Evolutionary conservation across 2,329 filamentous ascomycete genomes (phyloP).

Genomic region (Colletotrichum limetticola): DNA sequence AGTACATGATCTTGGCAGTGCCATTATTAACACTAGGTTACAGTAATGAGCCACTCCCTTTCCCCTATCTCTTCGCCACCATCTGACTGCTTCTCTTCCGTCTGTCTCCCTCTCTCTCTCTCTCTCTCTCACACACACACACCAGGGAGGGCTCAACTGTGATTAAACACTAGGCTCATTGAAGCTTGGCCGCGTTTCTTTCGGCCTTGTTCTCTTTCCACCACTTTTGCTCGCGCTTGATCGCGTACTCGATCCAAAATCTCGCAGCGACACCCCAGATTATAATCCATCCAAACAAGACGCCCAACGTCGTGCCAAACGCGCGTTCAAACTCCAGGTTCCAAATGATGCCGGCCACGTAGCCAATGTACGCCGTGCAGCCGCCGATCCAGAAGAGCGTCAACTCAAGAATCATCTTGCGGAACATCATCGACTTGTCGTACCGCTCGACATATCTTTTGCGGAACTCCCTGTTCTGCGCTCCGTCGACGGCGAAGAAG

Average conservation of each 20-base stretch:
- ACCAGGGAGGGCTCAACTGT: neutral
- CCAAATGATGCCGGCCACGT: conserved; percentile 31
- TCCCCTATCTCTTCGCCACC: neutral
- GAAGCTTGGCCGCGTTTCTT: conserved; percentile 29
- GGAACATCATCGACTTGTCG: conserved; percentile 34
- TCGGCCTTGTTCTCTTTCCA: conserved; percentile 32
- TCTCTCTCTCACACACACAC: neutral
- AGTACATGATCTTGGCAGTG: conserved; percentile 19
- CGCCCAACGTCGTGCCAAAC: conserved; percentile 25
- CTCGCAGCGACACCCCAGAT: conserved; percentile 27
- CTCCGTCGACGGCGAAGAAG: conserved; percentile 33
- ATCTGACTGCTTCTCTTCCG: neutral
- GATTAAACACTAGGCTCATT: conserved; percentile 35
- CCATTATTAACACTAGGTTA: conserved; percentile 32
- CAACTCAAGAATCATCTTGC: conserved; percentile 32
- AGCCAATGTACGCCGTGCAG: conserved; percentile 25
- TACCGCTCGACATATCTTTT: conserved; percentile 28
- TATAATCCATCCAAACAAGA: conserved; percentile 32
- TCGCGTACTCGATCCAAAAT: conserved; percentile 27
- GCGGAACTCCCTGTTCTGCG: conserved; percentile 33
- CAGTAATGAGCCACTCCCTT: neutral
- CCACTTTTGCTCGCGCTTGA: conserved; percentile 31
- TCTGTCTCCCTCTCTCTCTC: neutral
- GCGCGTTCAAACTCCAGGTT: conserved; percentile 31
- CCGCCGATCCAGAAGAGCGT: conserved; percentile 33